A percentile compares a stretch with the other conserved stretches of the same genome.
Evolutionary conservation across 129 eudicot species (phyloP).

Genomic region (Mikania micrantha): DNA sequence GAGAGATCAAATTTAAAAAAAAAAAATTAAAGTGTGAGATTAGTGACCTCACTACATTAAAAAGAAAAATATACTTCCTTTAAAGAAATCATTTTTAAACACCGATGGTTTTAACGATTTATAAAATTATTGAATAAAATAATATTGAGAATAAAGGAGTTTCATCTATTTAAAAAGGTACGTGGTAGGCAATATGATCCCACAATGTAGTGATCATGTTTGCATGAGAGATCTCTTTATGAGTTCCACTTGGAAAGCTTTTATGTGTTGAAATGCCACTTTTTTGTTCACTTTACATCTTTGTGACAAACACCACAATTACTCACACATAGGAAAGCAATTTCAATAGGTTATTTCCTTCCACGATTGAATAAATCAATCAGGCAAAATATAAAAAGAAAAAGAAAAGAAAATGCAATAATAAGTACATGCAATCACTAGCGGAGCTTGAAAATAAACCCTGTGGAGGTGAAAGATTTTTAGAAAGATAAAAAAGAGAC

Average conservation of each 20-base stretch:
- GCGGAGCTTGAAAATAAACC: no score
- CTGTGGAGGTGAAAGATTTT: no score
- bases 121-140: constrained; percentile 2
- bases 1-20: neutral
- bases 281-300: neutral
- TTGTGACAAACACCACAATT: neutral
- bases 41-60: neutral
- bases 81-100: neutral
- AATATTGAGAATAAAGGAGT: neutral
- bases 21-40: neutral
- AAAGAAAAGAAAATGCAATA: neutral
- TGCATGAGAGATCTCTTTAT: neutral
- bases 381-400: neutral
- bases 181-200: neutral
- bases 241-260: constrained; percentile 7
- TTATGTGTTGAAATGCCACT: neutral
- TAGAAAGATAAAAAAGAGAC: no score
- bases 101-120: neutral
- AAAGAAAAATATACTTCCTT: neutral
- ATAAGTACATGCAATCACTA: no score
- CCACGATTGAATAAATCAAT: neutral
- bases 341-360: neutral
- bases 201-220: neutral
- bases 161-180: neutral
- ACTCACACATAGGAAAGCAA: neutral